These are phyloP conservation scores for Bromus sterilis DNA, from an alignment of 176 grass and related monocot species.

Conservation along the genomic window DNA sequence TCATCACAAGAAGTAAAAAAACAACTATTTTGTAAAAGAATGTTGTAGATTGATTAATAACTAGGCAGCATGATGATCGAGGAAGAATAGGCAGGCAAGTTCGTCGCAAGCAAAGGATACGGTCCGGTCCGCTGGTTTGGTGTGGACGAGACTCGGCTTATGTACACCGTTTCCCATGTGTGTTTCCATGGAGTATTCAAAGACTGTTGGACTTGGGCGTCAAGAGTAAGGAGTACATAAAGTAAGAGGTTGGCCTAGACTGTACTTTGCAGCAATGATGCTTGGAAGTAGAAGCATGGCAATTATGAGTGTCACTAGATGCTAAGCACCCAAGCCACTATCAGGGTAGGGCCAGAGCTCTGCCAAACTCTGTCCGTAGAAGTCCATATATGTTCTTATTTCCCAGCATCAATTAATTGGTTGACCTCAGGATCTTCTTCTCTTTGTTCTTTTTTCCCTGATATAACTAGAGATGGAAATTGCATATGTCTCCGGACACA, in stretches of 20 bases:
- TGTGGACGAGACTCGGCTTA: neutral
- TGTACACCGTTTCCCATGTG: neutral
- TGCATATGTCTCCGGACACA: neutral
- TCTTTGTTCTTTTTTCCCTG: too few relatives aligned
- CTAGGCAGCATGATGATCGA: neutral
- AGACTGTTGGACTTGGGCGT: neutral
- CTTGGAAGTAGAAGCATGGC: conserved; percentile 34
- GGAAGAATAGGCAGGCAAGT: neutral
- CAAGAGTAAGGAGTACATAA: conserved; percentile 32
- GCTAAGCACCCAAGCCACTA: neutral
- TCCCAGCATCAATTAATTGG: neutral
- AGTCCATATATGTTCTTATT: neutral
- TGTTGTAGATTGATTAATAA: neutral
- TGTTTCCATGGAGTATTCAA: neutral
- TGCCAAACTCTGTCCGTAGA: neutral
- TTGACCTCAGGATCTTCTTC: neutral
- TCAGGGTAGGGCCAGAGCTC: neutral
- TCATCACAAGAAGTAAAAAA: neutral
- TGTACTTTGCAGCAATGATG: conserved; percentile 30
- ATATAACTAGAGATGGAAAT: neutral
- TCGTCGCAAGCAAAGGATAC: conserved; percentile 15
- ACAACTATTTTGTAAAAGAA: too few relatives aligned
- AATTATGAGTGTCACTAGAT: neutral
- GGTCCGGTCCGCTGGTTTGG: neutral
- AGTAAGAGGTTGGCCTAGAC: conserved; percentile 36